Evolutionary conservation across 208 protist genomes (phyloP).

Genomic region (Strigomonas culicis): DNA sequence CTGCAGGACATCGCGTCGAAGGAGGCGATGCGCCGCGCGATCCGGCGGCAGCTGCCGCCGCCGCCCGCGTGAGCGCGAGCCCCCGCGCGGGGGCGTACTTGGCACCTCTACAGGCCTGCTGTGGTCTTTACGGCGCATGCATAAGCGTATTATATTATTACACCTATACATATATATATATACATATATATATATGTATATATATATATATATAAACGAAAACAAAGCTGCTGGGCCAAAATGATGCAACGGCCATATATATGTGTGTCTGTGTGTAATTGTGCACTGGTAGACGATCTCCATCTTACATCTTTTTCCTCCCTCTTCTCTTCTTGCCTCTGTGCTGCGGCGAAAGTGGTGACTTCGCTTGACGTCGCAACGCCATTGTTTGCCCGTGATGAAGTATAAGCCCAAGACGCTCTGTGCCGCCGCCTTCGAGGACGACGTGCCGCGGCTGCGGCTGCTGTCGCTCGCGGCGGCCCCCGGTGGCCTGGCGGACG

Average conservation of each 20-base stretch:
- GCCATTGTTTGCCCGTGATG: constrained; percentile 16
- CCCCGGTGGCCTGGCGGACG: constrained; percentile 33
- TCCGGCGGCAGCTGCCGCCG: constrained; percentile 17
- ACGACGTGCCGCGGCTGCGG: constrained; percentile 57
- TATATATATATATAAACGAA: constrained; percentile 1
- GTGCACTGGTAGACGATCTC: too few species aligned
- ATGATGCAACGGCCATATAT: too few species aligned
- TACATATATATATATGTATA: background rate
- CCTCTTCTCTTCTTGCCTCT: constrained; percentile 13
- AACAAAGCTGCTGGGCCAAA: too few species aligned
- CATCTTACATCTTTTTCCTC: constrained; percentile 2
- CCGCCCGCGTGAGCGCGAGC: constrained; percentile 28
- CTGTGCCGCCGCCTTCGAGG: constrained; percentile 61
- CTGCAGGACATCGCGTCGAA: constrained; percentile 14
- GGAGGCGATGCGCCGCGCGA: constrained; percentile 32
- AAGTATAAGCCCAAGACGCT: constrained; percentile 47
- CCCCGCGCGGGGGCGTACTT: too few species aligned
- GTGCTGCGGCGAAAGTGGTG: background rate
- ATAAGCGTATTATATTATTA: too few species aligned
- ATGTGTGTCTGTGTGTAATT: background rate
- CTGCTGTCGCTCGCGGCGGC: constrained; percentile 38
- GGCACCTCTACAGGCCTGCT: too few species aligned
- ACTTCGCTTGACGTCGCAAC: background rate
- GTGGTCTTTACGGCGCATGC: too few species aligned
- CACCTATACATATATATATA: too few species aligned